Percentiles rank a stretch among this genome's conserved stretches.
These are phyloP conservation scores for Hypomyces perniciosus DNA, from an alignment of 2,329 filamentous ascomycete genomes.

Conservation along the genomic window DNA sequence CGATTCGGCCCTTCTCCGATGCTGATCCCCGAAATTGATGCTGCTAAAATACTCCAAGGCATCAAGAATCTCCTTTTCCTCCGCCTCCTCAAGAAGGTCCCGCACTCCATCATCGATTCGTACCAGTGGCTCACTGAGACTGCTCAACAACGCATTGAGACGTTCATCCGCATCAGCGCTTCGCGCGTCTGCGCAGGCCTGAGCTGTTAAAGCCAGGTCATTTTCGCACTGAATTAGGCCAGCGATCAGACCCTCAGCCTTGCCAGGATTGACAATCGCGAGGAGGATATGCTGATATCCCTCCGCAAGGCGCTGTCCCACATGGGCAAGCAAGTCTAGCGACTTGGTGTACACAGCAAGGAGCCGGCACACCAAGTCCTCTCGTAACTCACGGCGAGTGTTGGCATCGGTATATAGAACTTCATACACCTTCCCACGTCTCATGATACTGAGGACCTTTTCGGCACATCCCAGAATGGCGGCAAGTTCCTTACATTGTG, in stretches of 20 bases:
- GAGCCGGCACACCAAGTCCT: not conserved
- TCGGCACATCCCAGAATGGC: not conserved
- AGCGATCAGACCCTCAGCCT: not conserved
- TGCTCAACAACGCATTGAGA: not conserved
- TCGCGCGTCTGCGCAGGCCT: not conserved
- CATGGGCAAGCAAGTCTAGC: conserved; percentile 2
- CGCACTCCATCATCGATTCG: not conserved
- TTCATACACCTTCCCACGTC: conserved; percentile 2
- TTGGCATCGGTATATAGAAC: not conserved
- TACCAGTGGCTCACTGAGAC: not conserved
- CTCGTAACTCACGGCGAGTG: not conserved
- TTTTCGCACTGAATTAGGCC: not conserved
- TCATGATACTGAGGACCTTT: not conserved
- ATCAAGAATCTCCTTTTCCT: not conserved
- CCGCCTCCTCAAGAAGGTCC: not conserved
- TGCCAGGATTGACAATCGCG: not conserved
- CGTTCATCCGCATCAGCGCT: not conserved
- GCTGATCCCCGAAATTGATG: conserved; percentile 2
- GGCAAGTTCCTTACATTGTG: not conserved
- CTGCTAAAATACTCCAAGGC: not conserved
- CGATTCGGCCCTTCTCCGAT: not conserved
- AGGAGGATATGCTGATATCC: not conserved
- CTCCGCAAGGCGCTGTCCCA: not conserved
- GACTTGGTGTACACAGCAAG: not conserved
- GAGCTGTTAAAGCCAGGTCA: not conserved